A percentile compares a stretch with the other conserved stretches of the same genome.
Evolutionary conservation across 805 yeast genomes (phyloP).

Genomic region (Schwanniomyces occidentalis): DNA sequence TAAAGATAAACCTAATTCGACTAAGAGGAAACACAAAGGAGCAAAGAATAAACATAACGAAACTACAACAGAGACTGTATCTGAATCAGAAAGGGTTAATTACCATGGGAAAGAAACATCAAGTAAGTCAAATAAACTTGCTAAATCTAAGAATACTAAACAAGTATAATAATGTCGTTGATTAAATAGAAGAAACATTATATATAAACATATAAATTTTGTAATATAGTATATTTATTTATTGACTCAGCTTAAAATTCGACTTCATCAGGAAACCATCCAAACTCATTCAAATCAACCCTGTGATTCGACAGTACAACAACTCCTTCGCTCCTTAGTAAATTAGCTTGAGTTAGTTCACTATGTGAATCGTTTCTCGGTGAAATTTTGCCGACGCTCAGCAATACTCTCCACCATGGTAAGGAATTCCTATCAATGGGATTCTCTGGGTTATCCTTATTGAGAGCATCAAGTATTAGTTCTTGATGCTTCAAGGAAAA

Average conservation of each 20-base stretch:
- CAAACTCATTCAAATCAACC: slow-evolving; percentile 48
- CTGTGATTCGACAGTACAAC: slow-evolving; percentile 31
- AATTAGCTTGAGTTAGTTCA: slow-evolving; percentile 46
- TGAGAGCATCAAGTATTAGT: slow-evolving; percentile 22
- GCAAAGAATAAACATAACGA: too few relatives aligned
- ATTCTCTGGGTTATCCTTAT: slow-evolving; percentile 16
- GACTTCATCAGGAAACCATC: slow-evolving; percentile 70
- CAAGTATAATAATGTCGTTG: too few relatives aligned
- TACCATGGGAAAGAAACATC: too few relatives aligned
- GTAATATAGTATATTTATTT: too few relatives aligned
- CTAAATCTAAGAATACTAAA: too few relatives aligned
- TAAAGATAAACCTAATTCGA: too few relatives aligned
- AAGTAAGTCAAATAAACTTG: too few relatives aligned
- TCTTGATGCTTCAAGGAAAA: slow-evolving; percentile 55
- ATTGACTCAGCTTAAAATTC: slow-evolving; percentile 22
- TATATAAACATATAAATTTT: too few relatives aligned
- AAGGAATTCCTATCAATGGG: slow-evolving; percentile 31
- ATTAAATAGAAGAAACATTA: too few relatives aligned
- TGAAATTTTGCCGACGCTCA: slow-evolving; percentile 63
- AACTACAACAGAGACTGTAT: too few relatives aligned
- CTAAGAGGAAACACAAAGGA: too few relatives aligned
- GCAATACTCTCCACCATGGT: slow-evolving; percentile 84
- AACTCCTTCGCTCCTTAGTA: slow-evolving; percentile 50
- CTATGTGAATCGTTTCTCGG: slow-evolving; percentile 45
- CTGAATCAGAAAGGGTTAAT: too few relatives aligned